A percentile compares a stretch with the other conserved stretches of the same genome.
phyloP scores from a whole-genome alignment of 495 filamentous ascomycete species.

The Pseudomonodictys pantanalensis region DNA sequence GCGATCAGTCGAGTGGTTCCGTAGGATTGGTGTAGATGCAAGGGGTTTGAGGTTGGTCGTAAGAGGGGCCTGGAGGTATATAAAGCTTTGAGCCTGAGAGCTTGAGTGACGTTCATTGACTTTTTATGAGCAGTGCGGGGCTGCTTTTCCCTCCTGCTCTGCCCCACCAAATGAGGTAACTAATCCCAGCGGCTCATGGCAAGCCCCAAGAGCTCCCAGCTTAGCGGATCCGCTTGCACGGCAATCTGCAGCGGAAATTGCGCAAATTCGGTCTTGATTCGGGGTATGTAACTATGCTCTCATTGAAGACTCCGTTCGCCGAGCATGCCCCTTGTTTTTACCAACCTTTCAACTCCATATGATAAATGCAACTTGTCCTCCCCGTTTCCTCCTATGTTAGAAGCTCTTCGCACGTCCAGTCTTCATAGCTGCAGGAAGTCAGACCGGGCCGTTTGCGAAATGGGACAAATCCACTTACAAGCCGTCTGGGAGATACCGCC shows the following conservation, averaged over 20 bases:
- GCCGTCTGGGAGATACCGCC: conserved; percentile 94
- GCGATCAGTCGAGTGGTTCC: background rate
- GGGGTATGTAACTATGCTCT: background rate
- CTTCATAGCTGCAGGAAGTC: conserved; percentile 74
- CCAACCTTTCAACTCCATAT: conserved; percentile 20
- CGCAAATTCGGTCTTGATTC: conserved; percentile 6
- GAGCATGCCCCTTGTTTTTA: conserved; percentile 12
- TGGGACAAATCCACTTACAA: conserved; percentile 61
- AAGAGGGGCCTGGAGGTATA: background rate
- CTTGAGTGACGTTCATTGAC: conserved; percentile 18
- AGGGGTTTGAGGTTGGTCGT: background rate
- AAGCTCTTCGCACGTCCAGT: conserved; percentile 99
- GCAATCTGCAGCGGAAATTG: background rate
- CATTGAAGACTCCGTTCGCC: conserved; percentile 6
- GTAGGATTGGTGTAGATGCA: background rate
- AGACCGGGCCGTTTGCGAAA: background rate
- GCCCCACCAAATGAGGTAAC: conserved; percentile 23
- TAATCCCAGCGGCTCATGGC: too few species aligned
- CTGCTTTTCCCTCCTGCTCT: conserved; percentile 8
- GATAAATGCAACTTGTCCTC: conserved; percentile 12
- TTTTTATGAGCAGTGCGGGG: conserved; percentile 27
- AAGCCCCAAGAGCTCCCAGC: background rate
- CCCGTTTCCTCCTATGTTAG: conserved; percentile 43
- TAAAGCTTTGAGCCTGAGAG: conserved; percentile 5
- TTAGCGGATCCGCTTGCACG: conserved; percentile 6